These are phyloP conservation scores for Dryas drummondii DNA, from an alignment of 306 rosid species.

Conservation along the genomic window DNA sequence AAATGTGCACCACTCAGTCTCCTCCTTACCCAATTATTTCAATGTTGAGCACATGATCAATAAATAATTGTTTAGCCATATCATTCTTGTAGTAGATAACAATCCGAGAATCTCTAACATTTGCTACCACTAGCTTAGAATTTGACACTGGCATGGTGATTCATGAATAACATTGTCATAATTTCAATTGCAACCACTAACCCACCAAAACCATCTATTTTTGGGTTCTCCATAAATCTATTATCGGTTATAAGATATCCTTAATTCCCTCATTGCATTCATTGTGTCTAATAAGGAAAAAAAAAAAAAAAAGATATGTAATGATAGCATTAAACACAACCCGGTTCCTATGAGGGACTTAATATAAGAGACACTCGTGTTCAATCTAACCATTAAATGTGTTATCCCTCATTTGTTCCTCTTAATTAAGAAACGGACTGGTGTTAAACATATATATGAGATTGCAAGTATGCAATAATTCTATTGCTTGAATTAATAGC, in stretches of 20 bases:
- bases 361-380: too few species aligned
- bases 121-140: neutral
- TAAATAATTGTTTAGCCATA: neutral
- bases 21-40: too few species aligned
- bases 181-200: neutral
- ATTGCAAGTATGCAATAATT: neutral
- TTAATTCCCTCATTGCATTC: neutral
- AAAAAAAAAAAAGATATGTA: neutral
- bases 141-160: neutral
- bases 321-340: neutral
- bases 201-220: neutral
- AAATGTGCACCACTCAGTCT: too few species aligned
- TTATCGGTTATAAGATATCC: neutral
- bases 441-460: neutral
- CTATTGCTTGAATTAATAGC: neutral
- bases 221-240: neutral
- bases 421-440: too few species aligned
- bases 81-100: neutral
- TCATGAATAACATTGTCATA: neutral
- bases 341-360: too few species aligned
- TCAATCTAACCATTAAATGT: too few species aligned
- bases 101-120: neutral
- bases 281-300: neutral
- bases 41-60: neutral
- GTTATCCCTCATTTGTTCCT: too few species aligned